phyloP scores from a whole-genome alignment of 2,329 filamentous ascomycete genomes.

The Kalaharituber pfeilii region DNA sequence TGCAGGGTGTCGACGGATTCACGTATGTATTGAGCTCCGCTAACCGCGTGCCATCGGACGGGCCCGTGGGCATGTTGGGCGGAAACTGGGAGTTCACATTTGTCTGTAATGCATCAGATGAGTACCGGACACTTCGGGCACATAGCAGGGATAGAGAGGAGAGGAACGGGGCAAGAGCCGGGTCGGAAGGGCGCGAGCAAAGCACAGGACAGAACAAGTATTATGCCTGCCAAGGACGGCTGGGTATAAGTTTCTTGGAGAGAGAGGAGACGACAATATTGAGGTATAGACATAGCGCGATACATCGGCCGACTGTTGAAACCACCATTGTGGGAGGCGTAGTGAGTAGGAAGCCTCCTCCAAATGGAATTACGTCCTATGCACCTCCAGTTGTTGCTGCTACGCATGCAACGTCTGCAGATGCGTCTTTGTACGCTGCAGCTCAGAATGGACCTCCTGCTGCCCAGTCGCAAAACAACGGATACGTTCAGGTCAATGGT shows the following conservation, averaged over 20 bases:
- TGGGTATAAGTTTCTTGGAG: neutral
- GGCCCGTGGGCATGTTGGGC: neutral
- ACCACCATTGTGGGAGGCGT: neutral
- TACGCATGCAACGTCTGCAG: too few relatives aligned
- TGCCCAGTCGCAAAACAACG: neutral
- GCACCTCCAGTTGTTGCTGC: too few relatives aligned
- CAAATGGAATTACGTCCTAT: neutral
- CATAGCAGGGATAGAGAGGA: neutral
- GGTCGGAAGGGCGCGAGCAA: neutral
- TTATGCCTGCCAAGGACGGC: neutral
- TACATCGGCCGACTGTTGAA: neutral
- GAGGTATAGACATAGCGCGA: neutral
- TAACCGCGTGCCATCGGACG: neutral
- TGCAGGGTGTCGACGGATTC: neutral
- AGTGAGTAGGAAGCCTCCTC: neutral
- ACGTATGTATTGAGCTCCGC: neutral
- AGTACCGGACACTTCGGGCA: neutral
- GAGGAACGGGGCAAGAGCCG: neutral
- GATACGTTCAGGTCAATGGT: neutral
- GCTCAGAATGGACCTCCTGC: neutral
- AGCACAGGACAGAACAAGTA: neutral
- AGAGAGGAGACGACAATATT: neutral
- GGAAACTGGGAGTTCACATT: neutral
- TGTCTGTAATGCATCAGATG: neutral
- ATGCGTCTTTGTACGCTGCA: neutral